Percentiles rank a stretch among this genome's conserved stretches.
Evolutionary conservation across 2,329 filamentous ascomycete genomes (phyloP).

Genomic region (Paraphaeosphaeria sporulosa): DNA sequence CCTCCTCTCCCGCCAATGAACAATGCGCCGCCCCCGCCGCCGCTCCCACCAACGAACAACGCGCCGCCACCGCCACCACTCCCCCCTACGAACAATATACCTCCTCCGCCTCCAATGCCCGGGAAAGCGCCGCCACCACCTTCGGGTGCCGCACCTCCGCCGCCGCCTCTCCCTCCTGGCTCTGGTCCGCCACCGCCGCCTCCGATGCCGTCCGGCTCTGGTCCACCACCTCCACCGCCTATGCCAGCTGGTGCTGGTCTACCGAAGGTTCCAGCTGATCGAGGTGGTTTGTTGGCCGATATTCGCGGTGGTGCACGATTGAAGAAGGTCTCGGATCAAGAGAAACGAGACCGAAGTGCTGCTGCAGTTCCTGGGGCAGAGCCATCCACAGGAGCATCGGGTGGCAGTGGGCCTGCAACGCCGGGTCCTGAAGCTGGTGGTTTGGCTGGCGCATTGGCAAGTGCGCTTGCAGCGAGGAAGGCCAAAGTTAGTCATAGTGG

Average conservation of each 20-base stretch:
- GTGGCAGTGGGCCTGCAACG: conserved; percentile 40
- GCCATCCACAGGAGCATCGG: conserved; percentile 58
- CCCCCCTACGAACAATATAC: conserved; percentile 36
- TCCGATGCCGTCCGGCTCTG: conserved; percentile 33
- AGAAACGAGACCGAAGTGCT: conserved; percentile 76
- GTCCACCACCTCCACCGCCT: conserved; percentile 45
- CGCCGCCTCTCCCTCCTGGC: conserved; percentile 36
- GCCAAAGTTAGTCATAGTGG: conserved; percentile 94
- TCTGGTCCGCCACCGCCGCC: conserved; percentile 50
- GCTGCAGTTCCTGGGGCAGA: conserved; percentile 65
- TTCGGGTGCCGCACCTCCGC: conserved; percentile 44
- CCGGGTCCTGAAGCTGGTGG: conserved; percentile 42
- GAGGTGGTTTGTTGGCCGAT: conserved; percentile 70
- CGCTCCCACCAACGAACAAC: conserved; percentile 35
- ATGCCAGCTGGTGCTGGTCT: conserved; percentile 44
- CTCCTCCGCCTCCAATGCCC: conserved; percentile 55
- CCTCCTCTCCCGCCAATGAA: conserved; percentile 28
- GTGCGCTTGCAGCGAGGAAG: conserved; percentile 85
- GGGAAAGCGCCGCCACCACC: conserved; percentile 54
- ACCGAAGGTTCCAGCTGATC: conserved; percentile 54
- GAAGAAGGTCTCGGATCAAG: conserved; percentile 75
- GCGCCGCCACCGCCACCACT: conserved; percentile 48
- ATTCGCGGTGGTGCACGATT: conserved; percentile 72
- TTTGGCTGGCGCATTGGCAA: conserved; percentile 69
- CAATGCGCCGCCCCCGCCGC: conserved; percentile 45